Base-by-base conservation (phyloP, 1,284 basidiomycete species). In the Cutaneotrichosporon cavernicola region DNA sequence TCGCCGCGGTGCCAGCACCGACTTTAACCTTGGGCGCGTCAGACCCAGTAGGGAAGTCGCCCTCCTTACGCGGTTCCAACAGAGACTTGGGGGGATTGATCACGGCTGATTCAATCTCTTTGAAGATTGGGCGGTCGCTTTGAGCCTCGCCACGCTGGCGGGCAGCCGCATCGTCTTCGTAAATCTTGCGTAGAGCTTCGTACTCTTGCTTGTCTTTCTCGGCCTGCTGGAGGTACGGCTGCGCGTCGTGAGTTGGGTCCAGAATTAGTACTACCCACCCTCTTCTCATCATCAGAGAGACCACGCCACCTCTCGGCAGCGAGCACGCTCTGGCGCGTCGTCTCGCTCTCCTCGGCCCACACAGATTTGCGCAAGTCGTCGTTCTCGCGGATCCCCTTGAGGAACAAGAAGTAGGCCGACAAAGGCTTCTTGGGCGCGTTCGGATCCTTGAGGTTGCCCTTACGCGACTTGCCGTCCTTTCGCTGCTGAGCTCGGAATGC, bases 341-440 rank as follows among this genome's bases (percentile, higher is more conserved):
- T 95, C 82, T 96, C 94, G 52, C 87, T 89, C 82, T 96, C 93
- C 59, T 90, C 89, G n/a, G 90, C 91, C 81, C 96, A 96, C 18
- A 97, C 88, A 26, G 89, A 88, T 69, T 81, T 84, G 21, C 91
- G 89, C 38, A 92, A 81, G 49, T 83, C 82, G 14, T 86, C 85
- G 65, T 79, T 75, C 73, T 90, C 88, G 67, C 92, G 85, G 72
- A 95, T 94, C 56, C 88, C 86, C 78, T 94, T 91, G 68, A 97
- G 81, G 83, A 95, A 97, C 86, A 96, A 90, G 73, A 97, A 97
- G 78, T 97, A 97, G 4, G 94, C 93, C 72, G 88, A 90, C 34
- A 97, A 86, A 4, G 94, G 94, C 80, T 96, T 96, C 87, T 95
- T 95, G 10, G 94, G 94, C 21, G 92, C 94, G 75, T 97, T 95